Evolutionary conservation across 768 basidiomycete genomes (phyloP).

Genomic region (Boletus pseudo-olivaceus): DNA sequence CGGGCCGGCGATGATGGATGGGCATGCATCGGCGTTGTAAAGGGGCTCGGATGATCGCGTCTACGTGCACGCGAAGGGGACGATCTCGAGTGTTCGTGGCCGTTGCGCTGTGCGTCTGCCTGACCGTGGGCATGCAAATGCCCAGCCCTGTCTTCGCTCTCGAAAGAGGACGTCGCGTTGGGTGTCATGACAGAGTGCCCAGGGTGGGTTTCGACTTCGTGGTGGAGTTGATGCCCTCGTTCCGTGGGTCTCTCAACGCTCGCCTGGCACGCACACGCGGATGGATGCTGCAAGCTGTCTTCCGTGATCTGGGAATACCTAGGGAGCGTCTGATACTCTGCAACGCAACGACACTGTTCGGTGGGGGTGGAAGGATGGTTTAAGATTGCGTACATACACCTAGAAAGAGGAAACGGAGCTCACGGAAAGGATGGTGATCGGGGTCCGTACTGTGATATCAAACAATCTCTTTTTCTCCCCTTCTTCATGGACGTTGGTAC

Average conservation of each 20-base stretch:
- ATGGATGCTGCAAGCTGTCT: not conserved
- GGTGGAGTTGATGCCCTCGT: not conserved
- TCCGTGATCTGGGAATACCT: slow-evolving; percentile 52
- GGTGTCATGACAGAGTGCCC: slow-evolving; percentile 19
- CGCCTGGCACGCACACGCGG: slow-evolving; percentile 45
- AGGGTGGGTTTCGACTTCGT: slow-evolving; percentile 21
- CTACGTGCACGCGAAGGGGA: not conserved
- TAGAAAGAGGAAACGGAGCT: slow-evolving; percentile 28
- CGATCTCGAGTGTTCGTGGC: not conserved
- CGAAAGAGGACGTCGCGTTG: slow-evolving; percentile 33
- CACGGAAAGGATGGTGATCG: slow-evolving; percentile 85
- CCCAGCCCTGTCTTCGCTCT: not conserved
- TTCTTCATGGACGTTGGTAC: slow-evolving; percentile 55
- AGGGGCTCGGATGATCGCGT: not conserved
- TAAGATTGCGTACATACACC: not conserved
- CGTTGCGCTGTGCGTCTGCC: not conserved
- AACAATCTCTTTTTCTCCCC: slow-evolving; percentile 72
- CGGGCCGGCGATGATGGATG: not conserved
- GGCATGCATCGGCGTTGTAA: not conserved
- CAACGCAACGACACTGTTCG: slow-evolving; percentile 78
- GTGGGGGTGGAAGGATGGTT: not conserved
- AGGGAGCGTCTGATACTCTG: slow-evolving; percentile 77
- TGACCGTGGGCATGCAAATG: not conserved
- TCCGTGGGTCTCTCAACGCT: not conserved
- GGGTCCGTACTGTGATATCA: slow-evolving; percentile 85